phyloP scores from a whole-genome alignment of 2,329 filamentous ascomycete species.

The Teratosphaeria pseudoeucalypti region DNA sequence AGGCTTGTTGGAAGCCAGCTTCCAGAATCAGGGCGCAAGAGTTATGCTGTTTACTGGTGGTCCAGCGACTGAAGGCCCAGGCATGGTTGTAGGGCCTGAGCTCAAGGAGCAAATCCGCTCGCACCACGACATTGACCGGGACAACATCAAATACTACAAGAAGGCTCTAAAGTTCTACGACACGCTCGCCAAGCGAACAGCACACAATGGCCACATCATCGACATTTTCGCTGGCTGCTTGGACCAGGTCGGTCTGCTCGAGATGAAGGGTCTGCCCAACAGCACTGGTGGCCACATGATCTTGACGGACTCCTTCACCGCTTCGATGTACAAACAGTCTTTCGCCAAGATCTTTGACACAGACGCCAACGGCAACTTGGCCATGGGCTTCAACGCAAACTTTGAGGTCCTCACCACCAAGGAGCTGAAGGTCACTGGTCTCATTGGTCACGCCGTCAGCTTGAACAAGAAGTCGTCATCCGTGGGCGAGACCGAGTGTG shows the following conservation, averaged over 20 bases:
- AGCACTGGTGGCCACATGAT: slow-evolving; percentile 98
- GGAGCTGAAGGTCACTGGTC: slow-evolving; percentile 91
- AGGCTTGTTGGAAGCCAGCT: slow-evolving; percentile 83
- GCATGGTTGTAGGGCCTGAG: slow-evolving; percentile 93
- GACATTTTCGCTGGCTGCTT: slow-evolving; percentile 97
- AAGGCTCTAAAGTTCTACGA: slow-evolving; percentile 99
- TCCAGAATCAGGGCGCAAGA: slow-evolving; percentile 86
- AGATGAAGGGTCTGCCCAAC: slow-evolving; percentile 97
- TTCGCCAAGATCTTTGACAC: slow-evolving; percentile 97
- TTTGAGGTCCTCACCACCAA: slow-evolving; percentile 95
- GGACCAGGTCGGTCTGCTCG: slow-evolving; percentile 89
- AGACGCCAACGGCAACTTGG: slow-evolving; percentile 82
- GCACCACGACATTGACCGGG: slow-evolving; percentile 95
- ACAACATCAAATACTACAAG: slow-evolving; percentile 99
- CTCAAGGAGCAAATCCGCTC: slow-evolving; percentile 93
- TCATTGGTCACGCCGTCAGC: slow-evolving; percentile 93
- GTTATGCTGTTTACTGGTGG: slow-evolving; percentile 98
- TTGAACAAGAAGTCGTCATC: slow-evolving; percentile 97
- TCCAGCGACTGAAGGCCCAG: slow-evolving; percentile 88
- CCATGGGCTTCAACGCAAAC: slow-evolving; percentile 97
- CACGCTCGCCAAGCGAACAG: slow-evolving; percentile 79
- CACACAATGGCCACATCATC: slow-evolving; percentile 93
- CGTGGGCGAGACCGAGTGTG: slow-evolving; percentile 94
- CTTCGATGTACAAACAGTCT: slow-evolving; percentile 98
- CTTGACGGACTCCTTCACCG: slow-evolving; percentile 93